Evolutionary conservation across 805 yeast species (phyloP).

Genomic region (Ogataea ganodermae): DNA sequence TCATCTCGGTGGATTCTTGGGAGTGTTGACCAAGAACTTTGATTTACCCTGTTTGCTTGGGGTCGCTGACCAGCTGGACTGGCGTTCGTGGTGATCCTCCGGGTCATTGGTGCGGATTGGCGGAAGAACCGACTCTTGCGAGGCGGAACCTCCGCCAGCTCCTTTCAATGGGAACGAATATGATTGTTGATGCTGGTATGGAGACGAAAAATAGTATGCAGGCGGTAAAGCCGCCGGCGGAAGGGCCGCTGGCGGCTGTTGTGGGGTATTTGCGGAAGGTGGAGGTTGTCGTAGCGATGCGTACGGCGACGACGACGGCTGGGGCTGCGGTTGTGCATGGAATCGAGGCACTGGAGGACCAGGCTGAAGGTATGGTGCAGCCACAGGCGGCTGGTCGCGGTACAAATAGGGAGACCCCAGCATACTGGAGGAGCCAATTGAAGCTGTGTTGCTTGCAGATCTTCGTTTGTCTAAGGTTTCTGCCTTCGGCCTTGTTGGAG

Average conservation of each 20-base stretch:
- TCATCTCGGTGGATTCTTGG: slow-evolving; percentile 29
- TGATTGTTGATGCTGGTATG: slow-evolving; percentile 17
- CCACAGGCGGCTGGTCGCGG: slow-evolving; percentile 12
- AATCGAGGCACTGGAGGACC: slow-evolving; percentile 12
- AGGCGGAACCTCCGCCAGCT: slow-evolving; percentile 4
- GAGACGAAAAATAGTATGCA: slow-evolving; percentile 18
- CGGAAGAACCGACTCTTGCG: slow-evolving; percentile 17
- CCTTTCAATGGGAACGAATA: slow-evolving; percentile 13
- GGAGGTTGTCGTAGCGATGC: slow-evolving; percentile 11
- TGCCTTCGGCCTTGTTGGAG: slow-evolving; percentile 18
- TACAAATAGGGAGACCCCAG: slow-evolving; percentile 27
- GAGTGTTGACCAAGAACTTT: slow-evolving; percentile 27
- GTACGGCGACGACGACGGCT: slow-evolving; percentile 17
- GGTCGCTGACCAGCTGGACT: not conserved
- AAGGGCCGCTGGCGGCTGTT: slow-evolving; percentile 6
- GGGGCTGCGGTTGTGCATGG: slow-evolving; percentile 16
- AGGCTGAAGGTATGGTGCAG: slow-evolving; percentile 9
- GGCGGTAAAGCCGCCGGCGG: slow-evolving; percentile 14
- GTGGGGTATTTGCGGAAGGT: slow-evolving; percentile 12
- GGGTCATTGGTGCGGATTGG: slow-evolving; percentile 10
- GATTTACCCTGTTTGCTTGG: slow-evolving; percentile 11
- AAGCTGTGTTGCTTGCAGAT: slow-evolving; percentile 16
- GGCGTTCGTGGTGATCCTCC: slow-evolving; percentile 13
- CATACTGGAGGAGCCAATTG: slow-evolving; percentile 11
- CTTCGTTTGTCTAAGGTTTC: slow-evolving; percentile 22